Conservation (phyloP, 2,329 filamentous ascomycete species). For the Verticillium nonalfalfae region DNA sequence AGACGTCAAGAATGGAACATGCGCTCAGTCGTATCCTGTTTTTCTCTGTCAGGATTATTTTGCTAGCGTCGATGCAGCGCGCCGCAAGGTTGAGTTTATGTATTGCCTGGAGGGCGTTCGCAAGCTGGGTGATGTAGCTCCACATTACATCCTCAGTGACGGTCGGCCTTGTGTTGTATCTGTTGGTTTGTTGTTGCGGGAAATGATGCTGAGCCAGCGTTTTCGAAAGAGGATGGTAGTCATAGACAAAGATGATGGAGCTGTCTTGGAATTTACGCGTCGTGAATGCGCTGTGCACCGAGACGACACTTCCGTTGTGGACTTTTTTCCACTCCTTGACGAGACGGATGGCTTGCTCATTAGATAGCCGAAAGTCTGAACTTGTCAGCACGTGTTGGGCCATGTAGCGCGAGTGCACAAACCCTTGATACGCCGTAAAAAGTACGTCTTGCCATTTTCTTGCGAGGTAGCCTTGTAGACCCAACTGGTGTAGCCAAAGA, state of each 20-base stretch:
- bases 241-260: slow-evolving; percentile 88
- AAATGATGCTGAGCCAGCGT: slow-evolving; percentile 83
- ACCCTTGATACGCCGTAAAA: slow-evolving; percentile 79
- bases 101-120: slow-evolving; percentile 80
- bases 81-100: slow-evolving; percentile 78
- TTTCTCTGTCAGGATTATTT: slow-evolving; percentile 85
- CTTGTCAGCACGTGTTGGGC: slow-evolving; percentile 6
- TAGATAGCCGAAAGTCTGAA: slow-evolving; percentile 74
- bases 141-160: slow-evolving; percentile 74
- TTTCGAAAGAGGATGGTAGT: slow-evolving; percentile 87
- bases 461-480: slow-evolving; percentile 89
- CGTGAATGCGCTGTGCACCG: slow-evolving; percentile 87
- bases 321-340: slow-evolving; percentile 89
- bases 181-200: slow-evolving; percentile 30
- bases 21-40: slow-evolving; percentile 83
- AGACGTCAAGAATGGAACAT: slow-evolving; percentile 84
- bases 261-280: slow-evolving; percentile 90
- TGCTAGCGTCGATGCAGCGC: slow-evolving; percentile 77
- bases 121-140: slow-evolving; percentile 88
- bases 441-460: slow-evolving; percentile 86
- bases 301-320: slow-evolving; percentile 74
- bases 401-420: slow-evolving; percentile 11
- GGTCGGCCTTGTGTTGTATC: slow-evolving; percentile 35
- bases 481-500: slow-evolving; percentile 88
- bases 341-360: slow-evolving; percentile 79